phyloP scores from a whole-genome alignment of 192 early-diverging fungal genomes.

The Jimgerdemannia lactiflua region DNA sequence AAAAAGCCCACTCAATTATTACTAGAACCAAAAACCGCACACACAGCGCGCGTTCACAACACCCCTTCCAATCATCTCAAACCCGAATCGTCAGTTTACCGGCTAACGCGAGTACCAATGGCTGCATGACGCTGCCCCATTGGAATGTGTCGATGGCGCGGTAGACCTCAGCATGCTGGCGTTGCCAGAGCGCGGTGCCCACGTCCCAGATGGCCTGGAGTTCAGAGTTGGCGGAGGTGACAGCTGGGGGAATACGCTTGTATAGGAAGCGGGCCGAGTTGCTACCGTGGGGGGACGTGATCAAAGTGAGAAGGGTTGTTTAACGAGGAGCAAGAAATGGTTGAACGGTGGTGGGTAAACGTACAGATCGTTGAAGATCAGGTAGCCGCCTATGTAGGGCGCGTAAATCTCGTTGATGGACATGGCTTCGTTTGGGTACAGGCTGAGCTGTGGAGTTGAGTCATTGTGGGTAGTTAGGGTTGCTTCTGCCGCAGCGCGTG shows the following conservation, averaged over 20 bases:
- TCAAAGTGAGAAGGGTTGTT: neutral
- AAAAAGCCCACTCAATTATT: no score
- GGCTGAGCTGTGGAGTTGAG: constrained; percentile 2
- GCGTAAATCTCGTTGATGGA: constrained; percentile 14
- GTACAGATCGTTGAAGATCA: constrained; percentile 21
- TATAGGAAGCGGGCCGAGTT: constrained; percentile 20
- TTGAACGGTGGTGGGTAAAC: neutral
- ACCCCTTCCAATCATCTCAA: no score
- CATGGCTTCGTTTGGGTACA: constrained; percentile 8
- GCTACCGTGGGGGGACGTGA: neutral
- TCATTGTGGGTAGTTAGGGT: neutral
- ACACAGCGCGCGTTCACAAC: no score
- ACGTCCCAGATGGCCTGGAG: constrained; percentile 16
- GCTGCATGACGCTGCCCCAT: no score
- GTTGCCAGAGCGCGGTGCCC: constrained; percentile 12
- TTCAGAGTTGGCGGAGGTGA: constrained; percentile 9
- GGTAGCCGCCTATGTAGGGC: constrained; percentile 10
- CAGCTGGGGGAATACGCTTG: constrained; percentile 14
- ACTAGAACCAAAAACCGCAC: no score
- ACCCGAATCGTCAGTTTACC: no score
- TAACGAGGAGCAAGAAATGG: constrained; percentile 3
- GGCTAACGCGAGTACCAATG: no score
- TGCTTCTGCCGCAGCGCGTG: neutral
- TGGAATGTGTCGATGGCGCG: neutral
- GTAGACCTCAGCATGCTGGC: constrained; percentile 13